phyloP scores from a whole-genome alignment of 257 asterid genomes.

The Nicotiana otophora region DNA sequence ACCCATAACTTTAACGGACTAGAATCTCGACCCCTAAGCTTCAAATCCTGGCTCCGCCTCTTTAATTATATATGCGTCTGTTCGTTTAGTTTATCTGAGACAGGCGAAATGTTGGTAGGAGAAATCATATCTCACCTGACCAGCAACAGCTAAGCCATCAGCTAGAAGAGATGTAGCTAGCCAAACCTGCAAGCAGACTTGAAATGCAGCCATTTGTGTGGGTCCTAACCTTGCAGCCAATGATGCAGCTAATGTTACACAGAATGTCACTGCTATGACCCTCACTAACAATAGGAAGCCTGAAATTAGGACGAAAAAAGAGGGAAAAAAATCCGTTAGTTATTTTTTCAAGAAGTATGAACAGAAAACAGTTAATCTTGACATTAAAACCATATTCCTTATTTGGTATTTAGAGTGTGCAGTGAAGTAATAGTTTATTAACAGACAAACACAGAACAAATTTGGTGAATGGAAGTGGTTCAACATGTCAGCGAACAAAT shows the following conservation, averaged over 20 bases:
- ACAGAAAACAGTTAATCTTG: not conserved
- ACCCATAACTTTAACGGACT: too few relatives aligned
- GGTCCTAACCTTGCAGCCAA: slow-evolving; percentile 73
- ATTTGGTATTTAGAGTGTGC: too few relatives aligned
- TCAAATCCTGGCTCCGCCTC: too few relatives aligned
- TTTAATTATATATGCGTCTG: too few relatives aligned
- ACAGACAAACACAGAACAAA: not conserved
- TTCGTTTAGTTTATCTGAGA: not conserved
- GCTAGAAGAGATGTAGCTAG: slow-evolving; percentile 76
- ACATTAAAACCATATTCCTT: not conserved
- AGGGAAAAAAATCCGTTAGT: not conserved
- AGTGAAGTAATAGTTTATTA: not conserved
- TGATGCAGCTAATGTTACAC: slow-evolving; percentile 81
- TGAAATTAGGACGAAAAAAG: slow-evolving; percentile 14
- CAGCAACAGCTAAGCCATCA: slow-evolving; percentile 85
- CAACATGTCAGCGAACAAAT: not conserved
- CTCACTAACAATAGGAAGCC: slow-evolving; percentile 63
- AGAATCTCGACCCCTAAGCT: too few relatives aligned
- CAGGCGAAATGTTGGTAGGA: not conserved
- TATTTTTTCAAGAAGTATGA: not conserved
- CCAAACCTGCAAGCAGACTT: slow-evolving; percentile 87
- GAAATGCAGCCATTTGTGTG: slow-evolving; percentile 84
- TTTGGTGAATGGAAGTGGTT: not conserved
- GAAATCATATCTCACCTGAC: slow-evolving; percentile 44
- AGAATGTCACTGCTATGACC: slow-evolving; percentile 81